Percentiles rank a stretch among this genome's conserved stretches.
These are phyloP conservation scores for Macaranga tanarius DNA, from an alignment of 441 rosid species.

Conservation along the genomic window DNA sequence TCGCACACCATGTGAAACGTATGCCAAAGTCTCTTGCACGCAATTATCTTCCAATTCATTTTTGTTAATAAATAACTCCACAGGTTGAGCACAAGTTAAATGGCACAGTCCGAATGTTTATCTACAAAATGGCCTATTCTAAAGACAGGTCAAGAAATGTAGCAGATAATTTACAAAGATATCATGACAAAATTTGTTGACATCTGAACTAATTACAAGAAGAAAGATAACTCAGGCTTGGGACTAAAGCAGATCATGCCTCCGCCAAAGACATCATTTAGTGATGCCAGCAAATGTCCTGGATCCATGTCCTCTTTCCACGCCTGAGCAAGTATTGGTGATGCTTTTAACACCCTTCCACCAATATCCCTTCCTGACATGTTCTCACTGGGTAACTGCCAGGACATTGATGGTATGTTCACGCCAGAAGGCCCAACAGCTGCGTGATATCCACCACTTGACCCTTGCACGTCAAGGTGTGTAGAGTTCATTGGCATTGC, in stretches of 20 bases:
- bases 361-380: slow-evolving; percentile 31
- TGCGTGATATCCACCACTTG: slow-evolving; percentile 32
- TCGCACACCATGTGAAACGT: neutral
- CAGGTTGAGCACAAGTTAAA: neutral
- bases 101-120: neutral
- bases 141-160: neutral
- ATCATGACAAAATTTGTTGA: neutral
- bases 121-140: slow-evolving; percentile 5
- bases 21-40: neutral
- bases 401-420: slow-evolving; percentile 26
- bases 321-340: slow-evolving; percentile 53
- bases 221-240: slow-evolving; percentile 59
- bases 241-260: slow-evolving; percentile 69
- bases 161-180: slow-evolving; percentile 19
- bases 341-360: slow-evolving; percentile 30
- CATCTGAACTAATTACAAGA: slow-evolving; percentile 42
- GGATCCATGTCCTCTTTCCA: slow-evolving; percentile 84
- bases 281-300: slow-evolving; percentile 57
- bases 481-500: slow-evolving; percentile 47
- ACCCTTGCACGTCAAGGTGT: slow-evolving; percentile 47
- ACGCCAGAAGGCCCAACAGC: slow-evolving; percentile 42
- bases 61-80: too few relatives aligned
- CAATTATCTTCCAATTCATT: neutral
- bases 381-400: slow-evolving; percentile 30
- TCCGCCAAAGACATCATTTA: slow-evolving; percentile 72